Evolutionary conservation across 495 filamentous ascomycete genomes (phyloP), one percentile per base, ranked within the genome.

Genomic region (Umbilicaria muhlenbergii): DNA sequence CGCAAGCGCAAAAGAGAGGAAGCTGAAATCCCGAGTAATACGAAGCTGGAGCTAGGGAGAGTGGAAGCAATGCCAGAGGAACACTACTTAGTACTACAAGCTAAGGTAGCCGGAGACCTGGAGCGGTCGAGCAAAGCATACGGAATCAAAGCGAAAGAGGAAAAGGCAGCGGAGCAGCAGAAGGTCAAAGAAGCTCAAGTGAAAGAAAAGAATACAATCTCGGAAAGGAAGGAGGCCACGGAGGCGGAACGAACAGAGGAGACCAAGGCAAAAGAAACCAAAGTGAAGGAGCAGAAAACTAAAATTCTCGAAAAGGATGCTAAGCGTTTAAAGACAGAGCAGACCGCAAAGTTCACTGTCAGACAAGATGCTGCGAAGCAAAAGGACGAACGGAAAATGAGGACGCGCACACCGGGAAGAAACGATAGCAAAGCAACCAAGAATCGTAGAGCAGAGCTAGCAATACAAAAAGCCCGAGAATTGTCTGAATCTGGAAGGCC

Each of bases 281-380:
- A 16, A 31, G 5, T 14, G 3, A 43, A 39, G 17, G 11, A 44
- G 10, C 36, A 44, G 13, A 37, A 14, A 31, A 31, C 1, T 16
- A 32, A 11, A 21, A 15, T 14, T 7, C 19, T 16, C 7, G 3
- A 45, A 13, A n/a, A 44, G 48, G 28, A 44, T 6, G 38, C 46
- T 5, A 52, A 41, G 32, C 42, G 43, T 19, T 41, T 52, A 17
- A 16, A 52, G 21, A 24, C 37, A 7, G 50, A 52, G 32, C 42
- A 35, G 12, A 14, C 32, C n/a, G n/a, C 34, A 31, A 35, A 31
- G 36, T 10, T 11, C 6, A 38, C 14, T 13, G 24, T 5, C 24
- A 17, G 1, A 36, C 35, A 36, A 10, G 34, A 11, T 13, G 34
- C 13, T 21, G 13, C 13, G 18, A 32, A 37, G 17, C 13, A 44